phyloP scores from a whole-genome alignment of 2,329 filamentous ascomycete species.

The Aureobasidium subglaciale region DNA sequence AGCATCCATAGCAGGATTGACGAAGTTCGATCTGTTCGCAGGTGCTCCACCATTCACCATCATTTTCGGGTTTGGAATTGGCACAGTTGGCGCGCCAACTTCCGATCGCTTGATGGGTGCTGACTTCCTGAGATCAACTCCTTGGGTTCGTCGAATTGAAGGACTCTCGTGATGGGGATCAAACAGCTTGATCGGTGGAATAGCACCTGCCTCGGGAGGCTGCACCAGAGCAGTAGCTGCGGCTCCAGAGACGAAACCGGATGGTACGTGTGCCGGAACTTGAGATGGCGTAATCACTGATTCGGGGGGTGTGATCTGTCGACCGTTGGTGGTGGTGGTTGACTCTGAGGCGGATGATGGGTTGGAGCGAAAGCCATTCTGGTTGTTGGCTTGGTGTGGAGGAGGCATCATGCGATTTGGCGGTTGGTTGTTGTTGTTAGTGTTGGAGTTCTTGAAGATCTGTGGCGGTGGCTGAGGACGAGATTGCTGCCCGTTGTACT shows the following conservation, averaged over 20 bases:
- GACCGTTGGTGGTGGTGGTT: conserved; percentile 22
- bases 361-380: conserved; percentile 24
- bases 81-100: conserved; percentile 4
- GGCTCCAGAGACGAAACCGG: conserved; percentile 42
- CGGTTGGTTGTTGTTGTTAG: conserved; percentile 25
- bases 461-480: conserved; percentile 23
- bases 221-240: conserved; percentile 36
- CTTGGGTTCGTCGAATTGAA: conserved; percentile 81
- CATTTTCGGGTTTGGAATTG: not conserved
- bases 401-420: conserved; percentile 15
- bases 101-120: conserved; percentile 58
- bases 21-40: conserved; percentile 33
- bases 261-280: conserved; percentile 28
- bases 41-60: not conserved
- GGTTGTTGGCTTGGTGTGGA: conserved; percentile 16
- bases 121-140: conserved; percentile 73
- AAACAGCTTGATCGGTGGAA: conserved; percentile 31
- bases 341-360: conserved; percentile 26
- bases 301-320: conserved; percentile 14
- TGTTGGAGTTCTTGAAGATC: conserved; percentile 21
- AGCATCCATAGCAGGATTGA: conserved; percentile 42
- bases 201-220: conserved; percentile 23
- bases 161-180: conserved; percentile 51
- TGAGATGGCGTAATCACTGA: not conserved
- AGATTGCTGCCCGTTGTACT: conserved; percentile 21